Evolutionary conservation across 2,329 filamentous ascomycete species (phyloP), one percentile per base, ranked within the genome.

Genomic region (Coniella lustricola): DNA sequence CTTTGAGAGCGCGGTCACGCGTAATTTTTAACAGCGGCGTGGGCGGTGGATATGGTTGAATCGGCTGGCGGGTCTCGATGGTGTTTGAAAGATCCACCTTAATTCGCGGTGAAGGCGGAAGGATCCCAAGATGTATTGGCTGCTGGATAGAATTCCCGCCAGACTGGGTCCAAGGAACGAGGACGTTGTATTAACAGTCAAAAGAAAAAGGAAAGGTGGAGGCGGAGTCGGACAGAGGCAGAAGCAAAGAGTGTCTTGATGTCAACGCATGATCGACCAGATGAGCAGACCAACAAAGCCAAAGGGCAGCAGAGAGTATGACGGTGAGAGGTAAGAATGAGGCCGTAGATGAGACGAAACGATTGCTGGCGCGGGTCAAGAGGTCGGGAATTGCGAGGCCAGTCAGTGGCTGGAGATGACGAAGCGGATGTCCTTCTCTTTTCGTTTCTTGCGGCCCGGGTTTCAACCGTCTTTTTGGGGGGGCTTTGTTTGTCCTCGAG

Each of bases 201-300:
- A n/a, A 46, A 29, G 39, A 25, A 34, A 37, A 25, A 34, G 21
- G 21, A 48, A 51, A 41, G 16, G 10, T 29, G 25, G 25, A 10
- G 51, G 44, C 38, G 43, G 49, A 44, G 44, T 36, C 42, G 44
- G 40, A 42, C 40, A 40, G 16, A 32, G 18, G 40, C 31, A 17
- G 40, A 17, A 42, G 40, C 31, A 54, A 25, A 34, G 37, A 21
- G 31, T 36, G 13, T 36, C 38, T 39, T 42, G 43, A 44, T 44
- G 46, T 54, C 49, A 54, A 45, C 46, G 47, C 52, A 54, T 54
- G 49, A 44, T 54, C 47, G 45, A 51, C 46, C 18, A 43, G 29
- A 35, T 41, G 44, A 45, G 33, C 45, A 49, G 51, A 53, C 48
- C 51, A 46, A 39, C 39, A 14, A 43, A 40, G 41, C 35, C 45